These are phyloP conservation scores for Penicillium cataractarum DNA, from an alignment of 495 filamentous ascomycete species.

Conservation along the genomic window DNA sequence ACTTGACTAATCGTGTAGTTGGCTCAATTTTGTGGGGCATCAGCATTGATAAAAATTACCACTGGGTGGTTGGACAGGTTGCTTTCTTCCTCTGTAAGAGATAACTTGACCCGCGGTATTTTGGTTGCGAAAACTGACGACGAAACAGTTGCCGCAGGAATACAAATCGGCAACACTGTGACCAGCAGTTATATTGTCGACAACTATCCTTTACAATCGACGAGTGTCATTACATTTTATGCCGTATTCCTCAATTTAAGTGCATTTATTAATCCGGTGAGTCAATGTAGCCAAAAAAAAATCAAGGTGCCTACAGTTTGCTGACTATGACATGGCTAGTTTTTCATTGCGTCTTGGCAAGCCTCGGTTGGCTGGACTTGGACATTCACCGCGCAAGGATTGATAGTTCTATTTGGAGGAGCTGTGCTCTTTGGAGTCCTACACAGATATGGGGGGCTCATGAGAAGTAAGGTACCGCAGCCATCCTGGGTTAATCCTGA, in stretches of 20 bases:
- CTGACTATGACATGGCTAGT: slow-evolving; percentile 31
- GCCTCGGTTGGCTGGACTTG: slow-evolving; percentile 56
- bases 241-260: slow-evolving; percentile 61
- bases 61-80: slow-evolving; percentile 65
- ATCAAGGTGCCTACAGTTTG: background rate
- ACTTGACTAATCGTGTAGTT: slow-evolving; percentile 21
- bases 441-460: slow-evolving; percentile 49
- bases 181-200: slow-evolving; percentile 61
- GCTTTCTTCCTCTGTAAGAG: slow-evolving; percentile 56
- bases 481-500: slow-evolving; percentile 50
- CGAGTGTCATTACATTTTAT: slow-evolving; percentile 64
- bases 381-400: slow-evolving; percentile 59
- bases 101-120: background rate
- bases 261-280: slow-evolving; percentile 51
- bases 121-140: background rate
- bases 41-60: slow-evolving; percentile 56
- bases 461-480: slow-evolving; percentile 33
- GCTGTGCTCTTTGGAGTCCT: slow-evolving; percentile 45
- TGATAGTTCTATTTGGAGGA: slow-evolving; percentile 50
- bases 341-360: slow-evolving; percentile 62
- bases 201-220: slow-evolving; percentile 60
- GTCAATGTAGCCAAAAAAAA: slow-evolving; percentile 7
- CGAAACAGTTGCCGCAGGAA: slow-evolving; percentile 55
- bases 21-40: slow-evolving; percentile 59
- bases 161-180: slow-evolving; percentile 65